These are phyloP conservation scores for Leavenworthia alabamica DNA, from an alignment of 345 rosid species.

Conservation along the genomic window DNA sequence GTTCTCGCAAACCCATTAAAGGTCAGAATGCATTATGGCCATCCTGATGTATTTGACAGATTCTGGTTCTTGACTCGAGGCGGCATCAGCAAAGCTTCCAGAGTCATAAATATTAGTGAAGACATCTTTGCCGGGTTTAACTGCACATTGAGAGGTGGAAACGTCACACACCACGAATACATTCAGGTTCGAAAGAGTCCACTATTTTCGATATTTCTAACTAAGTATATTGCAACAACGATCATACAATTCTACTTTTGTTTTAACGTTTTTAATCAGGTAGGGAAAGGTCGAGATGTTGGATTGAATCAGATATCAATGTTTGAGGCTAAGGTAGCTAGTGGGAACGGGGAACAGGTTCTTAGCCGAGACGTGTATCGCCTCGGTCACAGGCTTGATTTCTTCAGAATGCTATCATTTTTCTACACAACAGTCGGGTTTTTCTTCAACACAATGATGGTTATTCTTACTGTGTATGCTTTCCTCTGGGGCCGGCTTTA, in stretches of 20 bases:
- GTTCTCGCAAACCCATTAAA: conserved; percentile 88
- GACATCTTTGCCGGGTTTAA: conserved; percentile 94
- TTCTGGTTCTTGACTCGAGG: conserved; percentile 86
- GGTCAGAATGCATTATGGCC: conserved; percentile 90
- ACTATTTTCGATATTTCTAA: conserved; percentile 1
- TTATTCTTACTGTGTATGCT: conserved; percentile 59
- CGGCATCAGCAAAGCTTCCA: conserved; percentile 89
- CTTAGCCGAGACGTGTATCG: conserved; percentile 84
- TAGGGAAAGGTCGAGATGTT: conserved; percentile 89
- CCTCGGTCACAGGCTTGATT: conserved; percentile 82
- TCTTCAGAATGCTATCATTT: conserved; percentile 81
- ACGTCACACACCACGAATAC: conserved; percentile 90
- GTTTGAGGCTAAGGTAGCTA: conserved; percentile 90
- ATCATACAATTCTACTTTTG: not conserved
- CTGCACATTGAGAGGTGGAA: conserved; percentile 84
- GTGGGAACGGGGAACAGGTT: conserved; percentile 92
- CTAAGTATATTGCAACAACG: not conserved
- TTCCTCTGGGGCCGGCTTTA: conserved; percentile 87
- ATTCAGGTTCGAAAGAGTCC: conserved; percentile 75
- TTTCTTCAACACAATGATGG: conserved; percentile 69
- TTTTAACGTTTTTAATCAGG: conserved; percentile 49
- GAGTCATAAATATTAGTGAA: conserved; percentile 79
- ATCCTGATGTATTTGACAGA: conserved; percentile 91
- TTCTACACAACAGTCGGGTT: conserved; percentile 67
- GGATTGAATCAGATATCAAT: conserved; percentile 79